Evolutionary conservation across 2,329 filamentous ascomycete genomes (phyloP).

Genomic region (Monosporascus sp.): DNA sequence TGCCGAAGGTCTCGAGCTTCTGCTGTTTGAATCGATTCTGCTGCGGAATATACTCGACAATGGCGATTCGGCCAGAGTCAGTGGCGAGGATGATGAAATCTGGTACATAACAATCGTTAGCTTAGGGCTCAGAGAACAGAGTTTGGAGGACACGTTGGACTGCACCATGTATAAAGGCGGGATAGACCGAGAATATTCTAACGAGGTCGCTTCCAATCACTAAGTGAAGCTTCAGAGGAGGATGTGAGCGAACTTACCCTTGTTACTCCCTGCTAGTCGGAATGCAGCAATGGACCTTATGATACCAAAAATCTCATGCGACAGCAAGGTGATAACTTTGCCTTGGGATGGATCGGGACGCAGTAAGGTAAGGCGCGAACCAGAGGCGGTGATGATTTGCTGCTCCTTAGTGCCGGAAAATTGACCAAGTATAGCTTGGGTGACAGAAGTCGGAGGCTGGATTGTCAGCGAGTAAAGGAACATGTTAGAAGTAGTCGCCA

Average conservation of each 20-base stretch:
- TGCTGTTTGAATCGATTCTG: conserved; percentile 84
- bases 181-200: conserved; percentile 30
- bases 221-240: conserved; percentile 54
- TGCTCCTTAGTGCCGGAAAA: conserved; percentile 96
- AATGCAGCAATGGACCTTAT: conserved; percentile 86
- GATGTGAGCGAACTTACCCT: conserved; percentile 66
- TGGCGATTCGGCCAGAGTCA: conserved; percentile 90
- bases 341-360: conserved; percentile 80
- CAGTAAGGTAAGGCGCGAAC: conserved; percentile 81
- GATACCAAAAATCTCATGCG: conserved; percentile 94
- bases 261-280: conserved; percentile 85
- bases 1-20: conserved; percentile 96
- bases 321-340: conserved; percentile 78
- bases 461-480: conserved; percentile 98
- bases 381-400: conserved; percentile 90
- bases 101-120: conserved; percentile 35
- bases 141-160: conserved; percentile 11
- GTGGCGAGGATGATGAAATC: conserved; percentile 95
- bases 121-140: conserved; percentile 5
- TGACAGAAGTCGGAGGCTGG: conserved; percentile 83
- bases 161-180: conserved; percentile 20
- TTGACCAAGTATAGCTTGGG: conserved; percentile 87
- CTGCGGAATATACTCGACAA: conserved; percentile 83
- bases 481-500: conserved; percentile 98
- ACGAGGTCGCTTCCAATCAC: conserved; percentile 63